Conservation (phyloP, 2,329 filamentous ascomycete genomes). For the Exophiala spinifera region DNA sequence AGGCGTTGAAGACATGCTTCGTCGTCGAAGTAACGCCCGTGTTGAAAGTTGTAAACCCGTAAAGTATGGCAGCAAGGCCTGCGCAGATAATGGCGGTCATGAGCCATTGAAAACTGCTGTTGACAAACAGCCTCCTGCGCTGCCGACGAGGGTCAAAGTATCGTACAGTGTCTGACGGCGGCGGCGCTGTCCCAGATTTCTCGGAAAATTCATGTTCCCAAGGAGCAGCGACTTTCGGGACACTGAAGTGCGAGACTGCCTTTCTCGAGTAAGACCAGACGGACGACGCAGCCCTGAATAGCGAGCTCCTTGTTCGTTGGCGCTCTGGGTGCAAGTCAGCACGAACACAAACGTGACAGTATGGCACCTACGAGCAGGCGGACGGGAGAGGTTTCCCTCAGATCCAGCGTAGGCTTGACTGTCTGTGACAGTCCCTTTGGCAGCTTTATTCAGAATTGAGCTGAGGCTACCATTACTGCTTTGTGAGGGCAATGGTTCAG, state of each 20-base stretch:
- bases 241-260: slow-evolving; percentile 17
- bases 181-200: slow-evolving; percentile 9
- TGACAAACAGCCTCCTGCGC: slow-evolving; percentile 15
- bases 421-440: background rate
- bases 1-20: slow-evolving; percentile 24
- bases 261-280: slow-evolving; percentile 3
- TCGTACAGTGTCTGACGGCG: slow-evolving; percentile 13
- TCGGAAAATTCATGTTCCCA: slow-evolving; percentile 22
- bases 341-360: no score
- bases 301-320: slow-evolving; percentile 12
- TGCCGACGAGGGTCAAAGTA: slow-evolving; percentile 22
- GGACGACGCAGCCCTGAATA: slow-evolving; percentile 14
- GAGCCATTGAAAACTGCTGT: slow-evolving; percentile 19
- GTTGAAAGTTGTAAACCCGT: slow-evolving; percentile 12
- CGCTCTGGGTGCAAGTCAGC: slow-evolving; percentile 5
- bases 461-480: slow-evolving; percentile 1
- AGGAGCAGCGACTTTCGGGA: slow-evolving; percentile 15
- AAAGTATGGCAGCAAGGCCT: slow-evolving; percentile 11
- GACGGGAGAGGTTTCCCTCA: background rate
- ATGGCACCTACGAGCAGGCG: slow-evolving; percentile 6
- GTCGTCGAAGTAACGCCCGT: slow-evolving; percentile 7
- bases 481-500: background rate
- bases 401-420: slow-evolving; percentile 2
- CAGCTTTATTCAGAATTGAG: background rate
- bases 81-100: slow-evolving; percentile 21